Base-by-base conservation (phyloP, 176 grass and related monocot species). In the Echinochloa phyllopogon region DNA sequence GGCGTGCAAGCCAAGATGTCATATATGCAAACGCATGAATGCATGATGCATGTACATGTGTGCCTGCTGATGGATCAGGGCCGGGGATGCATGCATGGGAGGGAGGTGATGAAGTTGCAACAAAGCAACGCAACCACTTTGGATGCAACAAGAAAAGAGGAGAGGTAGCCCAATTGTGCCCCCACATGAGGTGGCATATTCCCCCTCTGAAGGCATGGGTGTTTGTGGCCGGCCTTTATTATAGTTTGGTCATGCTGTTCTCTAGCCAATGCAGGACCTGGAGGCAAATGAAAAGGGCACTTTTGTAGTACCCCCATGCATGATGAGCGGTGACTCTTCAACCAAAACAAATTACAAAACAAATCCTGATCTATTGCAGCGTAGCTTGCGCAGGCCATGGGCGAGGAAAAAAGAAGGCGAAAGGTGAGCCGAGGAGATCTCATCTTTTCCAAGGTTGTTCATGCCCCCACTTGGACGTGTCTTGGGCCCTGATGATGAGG, bases 251-350 rank as follows among this genome's bases (percentile, higher is more conserved):
- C 58, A 13, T 24, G 52, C 27, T 72, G 52, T 38, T 52, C 72
- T 69, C 51, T 48, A 29, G 58, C 77, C 85, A 38, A 81, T 81
- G 85, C 77, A 82, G 43, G 38, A 14, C 43, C 76, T 42, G 44
- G 85, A 87, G 51, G 78, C 78, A 58, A 82, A 87, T 69, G 25
- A 82, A 69, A 87, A 87, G 69, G 40, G 12, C 70, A 21, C 85
- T 76, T 76, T 82, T 68, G 12, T 29, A 58, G 78, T 21, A 21
- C 48, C 48, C 74, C 44, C 12, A 24, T 40, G 69, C 21, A 66
- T 21, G 70, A 56, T 13, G 37, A 39, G 44, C 7, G 41, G 3
- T 6, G 59, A 84, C 62, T 13, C 27, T 41, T 43, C 29, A 69
- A 57, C 60, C 29, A 43, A 33, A 86, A 80, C 57, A 78, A 70